These are phyloP conservation scores for Fusarium begoniae DNA, from an alignment of 2,329 filamentous ascomycete species.

Conservation along the genomic window DNA sequence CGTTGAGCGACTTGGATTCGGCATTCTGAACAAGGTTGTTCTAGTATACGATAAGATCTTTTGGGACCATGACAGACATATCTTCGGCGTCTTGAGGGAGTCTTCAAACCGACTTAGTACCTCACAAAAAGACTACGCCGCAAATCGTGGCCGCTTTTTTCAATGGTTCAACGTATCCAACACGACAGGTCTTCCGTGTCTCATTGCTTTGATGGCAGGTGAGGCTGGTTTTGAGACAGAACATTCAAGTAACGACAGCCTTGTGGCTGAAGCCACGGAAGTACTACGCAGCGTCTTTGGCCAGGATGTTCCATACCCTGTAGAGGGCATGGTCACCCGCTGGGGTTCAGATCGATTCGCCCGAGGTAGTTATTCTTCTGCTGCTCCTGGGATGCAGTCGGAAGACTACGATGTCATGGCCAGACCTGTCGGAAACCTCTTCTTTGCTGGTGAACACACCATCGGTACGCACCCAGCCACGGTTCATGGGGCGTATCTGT, in stretches of 20 bases:
- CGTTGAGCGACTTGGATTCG: slow-evolving; percentile 88
- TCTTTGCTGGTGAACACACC: slow-evolving; percentile 97
- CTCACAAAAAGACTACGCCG: slow-evolving; percentile 80
- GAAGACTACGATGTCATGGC: slow-evolving; percentile 96
- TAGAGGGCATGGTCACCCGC: slow-evolving; percentile 88
- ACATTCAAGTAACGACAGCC: slow-evolving; percentile 74
- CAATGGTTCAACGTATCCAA: slow-evolving; percentile 97
- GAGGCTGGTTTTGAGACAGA: slow-evolving; percentile 93
- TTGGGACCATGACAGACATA: slow-evolving; percentile 90
- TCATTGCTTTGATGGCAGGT: slow-evolving; percentile 94
- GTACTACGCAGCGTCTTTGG: slow-evolving; percentile 83
- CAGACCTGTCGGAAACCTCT: slow-evolving; percentile 81
- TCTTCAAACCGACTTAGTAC: slow-evolving; percentile 75
- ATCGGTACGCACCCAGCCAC: slow-evolving; percentile 96
- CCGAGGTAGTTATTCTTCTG: slow-evolving; percentile 94
- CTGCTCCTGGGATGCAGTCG: slow-evolving; percentile 80
- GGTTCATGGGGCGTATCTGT: slow-evolving; percentile 95
- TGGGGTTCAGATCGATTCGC: slow-evolving; percentile 94
- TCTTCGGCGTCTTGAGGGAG: slow-evolving; percentile 89
- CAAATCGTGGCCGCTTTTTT: slow-evolving; percentile 89
- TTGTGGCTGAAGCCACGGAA: slow-evolving; percentile 82
- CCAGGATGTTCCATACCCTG: slow-evolving; percentile 74
- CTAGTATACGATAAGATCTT: slow-evolving; percentile 89
- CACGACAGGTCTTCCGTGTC: slow-evolving; percentile 85
- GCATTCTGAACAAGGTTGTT: slow-evolving; percentile 93